A percentile compares a stretch with the other conserved stretches of the same genome.
phyloP scores from a whole-genome alignment of 2,329 filamentous ascomycete species.

The Fusarium cyanostomum region DNA sequence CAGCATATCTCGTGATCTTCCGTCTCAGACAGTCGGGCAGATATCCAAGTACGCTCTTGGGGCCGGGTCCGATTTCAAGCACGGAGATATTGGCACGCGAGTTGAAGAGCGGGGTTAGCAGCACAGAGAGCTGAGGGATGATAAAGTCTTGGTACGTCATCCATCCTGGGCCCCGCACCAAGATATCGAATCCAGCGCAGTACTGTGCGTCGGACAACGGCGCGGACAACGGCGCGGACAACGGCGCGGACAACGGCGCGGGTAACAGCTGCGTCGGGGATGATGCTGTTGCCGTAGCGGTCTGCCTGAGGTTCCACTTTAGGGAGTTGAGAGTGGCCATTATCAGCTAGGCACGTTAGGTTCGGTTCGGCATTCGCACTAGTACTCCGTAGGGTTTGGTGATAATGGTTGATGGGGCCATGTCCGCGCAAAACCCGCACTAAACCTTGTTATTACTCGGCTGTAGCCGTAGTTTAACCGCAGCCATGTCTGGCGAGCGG shows the following conservation, averaged over 20 bases:
- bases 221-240: too few species aligned
- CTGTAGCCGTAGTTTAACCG: too few species aligned
- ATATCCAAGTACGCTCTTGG: conserved; percentile 61
- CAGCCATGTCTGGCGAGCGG: too few species aligned
- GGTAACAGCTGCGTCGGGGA: conserved; percentile 43
- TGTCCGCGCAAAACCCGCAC: too few species aligned
- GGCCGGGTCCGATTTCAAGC: conserved; percentile 69
- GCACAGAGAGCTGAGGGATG: conserved; percentile 56
- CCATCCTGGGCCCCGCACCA: conserved; percentile 50
- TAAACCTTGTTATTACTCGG: too few species aligned
- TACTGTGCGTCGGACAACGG: conserved; percentile 61
- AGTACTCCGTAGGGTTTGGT: too few species aligned
- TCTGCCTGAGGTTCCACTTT: conserved; percentile 52
- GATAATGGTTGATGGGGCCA: too few species aligned
- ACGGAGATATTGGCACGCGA: conserved; percentile 58
- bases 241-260: too few species aligned
- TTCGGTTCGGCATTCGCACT: too few species aligned
- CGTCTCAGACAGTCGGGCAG: conserved; percentile 55
- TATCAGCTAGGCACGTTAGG: too few species aligned
- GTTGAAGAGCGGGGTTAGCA: conserved; percentile 54
- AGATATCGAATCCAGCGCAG: conserved; percentile 56
- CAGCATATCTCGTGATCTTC: conserved; percentile 60
- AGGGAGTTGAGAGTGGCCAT: conserved; percentile 53
- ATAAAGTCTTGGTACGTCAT: conserved; percentile 61
- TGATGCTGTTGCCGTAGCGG: conserved; percentile 37